phyloP scores from a whole-genome alignment of 169 alveolate species.

The Theileria orientalis region DNA sequence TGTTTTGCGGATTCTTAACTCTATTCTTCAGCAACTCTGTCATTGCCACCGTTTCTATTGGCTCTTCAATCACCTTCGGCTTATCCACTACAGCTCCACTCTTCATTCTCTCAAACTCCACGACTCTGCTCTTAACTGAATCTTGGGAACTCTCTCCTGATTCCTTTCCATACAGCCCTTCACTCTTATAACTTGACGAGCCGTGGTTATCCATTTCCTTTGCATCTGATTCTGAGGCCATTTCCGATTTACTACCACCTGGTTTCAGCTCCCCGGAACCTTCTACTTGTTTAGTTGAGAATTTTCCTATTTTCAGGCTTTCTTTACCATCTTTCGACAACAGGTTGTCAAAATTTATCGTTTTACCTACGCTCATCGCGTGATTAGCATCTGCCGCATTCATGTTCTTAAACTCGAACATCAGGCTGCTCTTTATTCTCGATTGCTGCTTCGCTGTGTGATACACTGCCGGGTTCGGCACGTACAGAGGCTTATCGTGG shows the following conservation, averaged over 20 bases:
- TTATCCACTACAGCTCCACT: neutral
- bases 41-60: conserved; percentile 12
- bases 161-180: neutral
- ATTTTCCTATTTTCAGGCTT: conserved; percentile 3
- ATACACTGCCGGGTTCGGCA: conserved; percentile 76
- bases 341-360: neutral
- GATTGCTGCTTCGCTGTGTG: conserved; percentile 29
- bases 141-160: neutral
- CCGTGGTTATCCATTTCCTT: neutral
- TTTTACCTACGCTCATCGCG: neutral
- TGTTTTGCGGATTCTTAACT: conserved; percentile 16
- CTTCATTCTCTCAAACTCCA: neutral
- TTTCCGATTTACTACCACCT: neutral
- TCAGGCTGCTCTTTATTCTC: neutral
- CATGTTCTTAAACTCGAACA: neutral
- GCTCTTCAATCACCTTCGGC: conserved; percentile 12
- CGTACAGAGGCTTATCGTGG: conserved; percentile 69
- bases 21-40: conserved; percentile 37
- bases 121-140: neutral
- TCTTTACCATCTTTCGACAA: no score
- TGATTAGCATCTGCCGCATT: neutral
- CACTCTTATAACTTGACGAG: neutral
- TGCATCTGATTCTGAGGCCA: neutral
- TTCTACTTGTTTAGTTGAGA: neutral
- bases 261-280: neutral